phyloP scores from a whole-genome alignment of 768 basidiomycete genomes.

The Scleroderma citrinum region DNA sequence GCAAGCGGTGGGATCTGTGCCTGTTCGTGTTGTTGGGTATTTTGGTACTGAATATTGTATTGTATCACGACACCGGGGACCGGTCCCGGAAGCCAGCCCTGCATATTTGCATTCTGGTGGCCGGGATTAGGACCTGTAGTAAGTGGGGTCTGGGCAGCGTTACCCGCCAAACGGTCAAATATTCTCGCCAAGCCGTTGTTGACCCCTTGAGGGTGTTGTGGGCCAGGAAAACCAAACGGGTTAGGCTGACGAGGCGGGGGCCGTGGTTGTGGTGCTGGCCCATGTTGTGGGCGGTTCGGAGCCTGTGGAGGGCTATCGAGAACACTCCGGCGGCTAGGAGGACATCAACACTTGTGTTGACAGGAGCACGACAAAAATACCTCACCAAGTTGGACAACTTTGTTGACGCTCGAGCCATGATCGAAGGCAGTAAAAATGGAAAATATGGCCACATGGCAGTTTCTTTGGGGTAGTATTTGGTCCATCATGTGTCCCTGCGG shows the following conservation, averaged over 20 bases:
- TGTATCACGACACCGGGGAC: slow-evolving; percentile 51
- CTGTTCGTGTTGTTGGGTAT: slow-evolving; percentile 30
- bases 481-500: slow-evolving; percentile 42
- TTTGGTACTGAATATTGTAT: slow-evolving; percentile 59
- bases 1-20: slow-evolving; percentile 26
- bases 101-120: slow-evolving; percentile 27
- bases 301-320: slow-evolving; percentile 43
- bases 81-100: slow-evolving; percentile 31
- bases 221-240: slow-evolving; percentile 23
- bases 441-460: slow-evolving; percentile 93
- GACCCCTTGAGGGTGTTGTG: slow-evolving; percentile 30
- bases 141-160: slow-evolving; percentile 36
- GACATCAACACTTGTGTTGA: slow-evolving; percentile 7
- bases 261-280: slow-evolving; percentile 21
- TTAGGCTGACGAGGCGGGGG: slow-evolving; percentile 28
- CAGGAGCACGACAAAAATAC: slow-evolving; percentile 8
- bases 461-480: slow-evolving; percentile 97
- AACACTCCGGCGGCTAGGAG: slow-evolving; percentile 65
- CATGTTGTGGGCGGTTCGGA: slow-evolving; percentile 27
- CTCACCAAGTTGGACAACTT: slow-evolving; percentile 97
- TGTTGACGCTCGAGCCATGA: slow-evolving; percentile 99
- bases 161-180: slow-evolving; percentile 50
- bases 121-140: slow-evolving; percentile 31
- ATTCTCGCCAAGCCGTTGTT: slow-evolving; percentile 34
- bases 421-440: slow-evolving; percentile 95